These are phyloP conservation scores for Platanthera guangdongensis DNA, from an alignment of 106 monocot species.

Conservation along the genomic window DNA sequence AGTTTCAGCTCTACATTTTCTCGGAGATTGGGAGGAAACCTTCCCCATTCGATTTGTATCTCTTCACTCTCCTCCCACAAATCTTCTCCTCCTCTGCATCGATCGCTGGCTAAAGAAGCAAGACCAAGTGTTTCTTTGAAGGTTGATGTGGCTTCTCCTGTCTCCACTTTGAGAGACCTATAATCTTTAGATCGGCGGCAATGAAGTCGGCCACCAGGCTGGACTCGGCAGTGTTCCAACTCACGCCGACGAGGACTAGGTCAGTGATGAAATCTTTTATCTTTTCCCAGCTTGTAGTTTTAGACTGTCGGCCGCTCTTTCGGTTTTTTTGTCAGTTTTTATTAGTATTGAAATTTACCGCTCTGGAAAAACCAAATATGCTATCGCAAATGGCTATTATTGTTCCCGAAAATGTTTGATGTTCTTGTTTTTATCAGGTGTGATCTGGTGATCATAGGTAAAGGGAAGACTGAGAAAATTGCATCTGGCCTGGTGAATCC, in stretches of 20 bases:
- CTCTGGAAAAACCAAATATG: not conserved
- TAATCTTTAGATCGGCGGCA: not conserved
- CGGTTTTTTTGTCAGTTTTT: not conserved
- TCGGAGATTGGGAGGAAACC: no score
- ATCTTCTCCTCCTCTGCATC: not conserved
- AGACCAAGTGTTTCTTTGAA: not conserved
- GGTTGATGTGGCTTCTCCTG: not conserved
- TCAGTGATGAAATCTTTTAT: constrained; percentile 2
- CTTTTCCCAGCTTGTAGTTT: not conserved
- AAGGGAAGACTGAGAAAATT: constrained; percentile 59
- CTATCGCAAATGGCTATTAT: not conserved
- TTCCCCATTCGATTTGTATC: no score
- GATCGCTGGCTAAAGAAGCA: not conserved
- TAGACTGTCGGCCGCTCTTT: not conserved
- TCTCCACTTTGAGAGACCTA: no score
- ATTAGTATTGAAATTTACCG: not conserved
- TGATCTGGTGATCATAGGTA: constrained; percentile 50
- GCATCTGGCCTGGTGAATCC: constrained; percentile 65
- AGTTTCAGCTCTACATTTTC: no score
- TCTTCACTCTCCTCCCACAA: not conserved
- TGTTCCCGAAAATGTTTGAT: not conserved
- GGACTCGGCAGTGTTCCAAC: constrained; percentile 62
- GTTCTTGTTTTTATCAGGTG: constrained; percentile 29
- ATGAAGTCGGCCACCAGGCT: constrained; percentile 57
- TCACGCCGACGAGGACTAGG: constrained; percentile 78